Evolutionary conservation across 2,329 filamentous ascomycete species (phyloP), one percentile per base, ranked within the genome.

Genomic region (Botrytis aclada): DNA sequence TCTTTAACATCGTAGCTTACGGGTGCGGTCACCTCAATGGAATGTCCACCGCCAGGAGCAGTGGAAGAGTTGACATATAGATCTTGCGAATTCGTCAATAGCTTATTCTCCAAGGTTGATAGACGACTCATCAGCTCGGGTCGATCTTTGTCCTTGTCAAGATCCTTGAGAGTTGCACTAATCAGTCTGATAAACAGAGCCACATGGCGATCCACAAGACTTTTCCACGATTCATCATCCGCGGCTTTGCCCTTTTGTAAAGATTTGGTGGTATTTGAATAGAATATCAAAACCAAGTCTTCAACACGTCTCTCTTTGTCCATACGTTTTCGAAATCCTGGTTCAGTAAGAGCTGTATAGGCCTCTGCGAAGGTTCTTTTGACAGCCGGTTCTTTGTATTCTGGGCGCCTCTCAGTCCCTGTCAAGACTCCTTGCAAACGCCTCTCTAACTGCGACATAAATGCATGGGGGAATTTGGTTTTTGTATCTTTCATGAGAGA

Each of bases 351-450:
- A 72, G 94, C 92, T 74, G 95, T 98, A 81, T 98, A 92, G 76
- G 97, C 97, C 76, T 94, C 93, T 72, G 94, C 96, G 84, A 99
- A 99, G 2, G 94, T 97, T 75, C 95, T 89, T 84, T 97, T 98
- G 76, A 99, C 91, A 39, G 92, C 86, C n/a, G 93, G 86, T 84
- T 99, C 96, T 80, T 92, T 93, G 83, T 92, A 99, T 79, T 97
- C 96, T 22, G 93, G 94, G 80, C 95, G 88, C 77, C 87, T 90
- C 83, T 98, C 96, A 74, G 87, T 92, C 56, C 95, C 94, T 78
- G 91, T 89, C 78, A 98, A 84, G 16, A 81, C 79, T 51, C 78
- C 78, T 74, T 80, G 79, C 60, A 81, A 75, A 32, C 80, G 77
- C 67, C 78, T 81, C 71, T 93, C 90, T 74, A 93, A 83, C 77